Percentiles rank a stretch among this genome's conserved stretches.
These are phyloP conservation scores for Rosa persica DNA, from an alignment of 306 rosid species.

Conservation along the genomic window DNA sequence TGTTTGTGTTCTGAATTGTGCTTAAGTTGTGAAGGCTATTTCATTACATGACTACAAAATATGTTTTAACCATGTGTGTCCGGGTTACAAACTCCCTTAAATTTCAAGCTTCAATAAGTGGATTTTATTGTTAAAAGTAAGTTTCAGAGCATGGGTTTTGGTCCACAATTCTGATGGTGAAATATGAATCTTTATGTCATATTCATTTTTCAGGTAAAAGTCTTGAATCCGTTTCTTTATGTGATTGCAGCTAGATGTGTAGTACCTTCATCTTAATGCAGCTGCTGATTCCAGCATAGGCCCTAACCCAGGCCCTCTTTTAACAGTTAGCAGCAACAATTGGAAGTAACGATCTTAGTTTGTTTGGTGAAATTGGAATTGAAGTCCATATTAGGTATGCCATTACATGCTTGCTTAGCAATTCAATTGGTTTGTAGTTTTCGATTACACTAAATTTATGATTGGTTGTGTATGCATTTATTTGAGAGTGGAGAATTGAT, in stretches of 20 bases:
- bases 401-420: too few species aligned
- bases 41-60: too few species aligned
- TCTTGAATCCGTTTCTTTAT: conserved; percentile 24
- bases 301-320: conserved; percentile 72
- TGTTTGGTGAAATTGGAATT: conserved; percentile 90
- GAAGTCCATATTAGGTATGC: conserved; percentile 15
- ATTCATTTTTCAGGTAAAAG: neutral
- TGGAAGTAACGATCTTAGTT: conserved; percentile 73
- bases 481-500: too few species aligned
- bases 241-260: conserved; percentile 68
- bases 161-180: neutral
- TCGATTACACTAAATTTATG: too few species aligned
- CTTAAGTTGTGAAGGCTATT: too few species aligned
- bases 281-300: conserved; percentile 83
- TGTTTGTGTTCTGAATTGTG: too few species aligned
- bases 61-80: too few species aligned
- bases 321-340: conserved; percentile 74
- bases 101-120: too few species aligned
- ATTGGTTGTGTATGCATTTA: too few species aligned
- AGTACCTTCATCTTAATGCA: conserved; percentile 85
- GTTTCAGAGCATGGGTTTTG: neutral
- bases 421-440: too few species aligned
- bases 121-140: too few species aligned
- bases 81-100: too few species aligned
- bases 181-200: neutral